Conservation (phyloP, 306 rosid species). For the Vicia faba region DNA sequence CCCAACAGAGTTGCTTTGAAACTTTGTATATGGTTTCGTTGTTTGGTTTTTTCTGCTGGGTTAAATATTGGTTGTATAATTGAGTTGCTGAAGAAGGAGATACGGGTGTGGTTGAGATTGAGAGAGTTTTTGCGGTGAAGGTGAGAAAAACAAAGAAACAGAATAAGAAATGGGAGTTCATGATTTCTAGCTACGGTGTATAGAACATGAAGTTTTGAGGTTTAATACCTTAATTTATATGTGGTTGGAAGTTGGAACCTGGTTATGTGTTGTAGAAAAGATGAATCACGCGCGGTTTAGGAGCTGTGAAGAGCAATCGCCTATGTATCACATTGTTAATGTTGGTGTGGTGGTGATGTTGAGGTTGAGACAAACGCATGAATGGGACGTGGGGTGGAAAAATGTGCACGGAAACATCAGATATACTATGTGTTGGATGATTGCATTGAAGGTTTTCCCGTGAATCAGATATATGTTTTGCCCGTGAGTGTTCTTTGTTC, state of each 20-base stretch:
- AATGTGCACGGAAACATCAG: neutral
- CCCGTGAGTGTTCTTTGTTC: neutral
- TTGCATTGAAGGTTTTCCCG: neutral
- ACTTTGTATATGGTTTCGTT: slow-evolving; percentile 62
- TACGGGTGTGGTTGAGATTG: slow-evolving; percentile 25
- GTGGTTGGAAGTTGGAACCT: neutral
- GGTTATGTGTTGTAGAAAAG: neutral
- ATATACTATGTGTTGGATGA: neutral
- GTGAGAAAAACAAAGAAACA: slow-evolving; percentile 32
- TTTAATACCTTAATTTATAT: slow-evolving; percentile 29
- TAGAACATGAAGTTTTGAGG: slow-evolving; percentile 34
- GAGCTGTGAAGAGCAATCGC: neutral
- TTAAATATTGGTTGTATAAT: slow-evolving; percentile 16
- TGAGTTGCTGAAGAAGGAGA: neutral
- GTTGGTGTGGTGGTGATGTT: no score
- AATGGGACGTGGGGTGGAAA: neutral
- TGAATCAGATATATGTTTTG: neutral
- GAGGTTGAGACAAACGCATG: neutral
- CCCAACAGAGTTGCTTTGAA: slow-evolving; percentile 83
- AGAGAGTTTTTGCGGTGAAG: slow-evolving; percentile 26
- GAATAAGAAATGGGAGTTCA: slow-evolving; percentile 44
- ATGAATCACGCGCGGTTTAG: neutral
- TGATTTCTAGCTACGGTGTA: slow-evolving; percentile 20
- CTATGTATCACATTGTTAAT: neutral
- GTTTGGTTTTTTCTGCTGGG: slow-evolving; percentile 41